Percentiles rank a stretch among this genome's conserved stretches.
Conservation (phyloP, 805 yeast species). For the Ogataea saltuana region DNA sequence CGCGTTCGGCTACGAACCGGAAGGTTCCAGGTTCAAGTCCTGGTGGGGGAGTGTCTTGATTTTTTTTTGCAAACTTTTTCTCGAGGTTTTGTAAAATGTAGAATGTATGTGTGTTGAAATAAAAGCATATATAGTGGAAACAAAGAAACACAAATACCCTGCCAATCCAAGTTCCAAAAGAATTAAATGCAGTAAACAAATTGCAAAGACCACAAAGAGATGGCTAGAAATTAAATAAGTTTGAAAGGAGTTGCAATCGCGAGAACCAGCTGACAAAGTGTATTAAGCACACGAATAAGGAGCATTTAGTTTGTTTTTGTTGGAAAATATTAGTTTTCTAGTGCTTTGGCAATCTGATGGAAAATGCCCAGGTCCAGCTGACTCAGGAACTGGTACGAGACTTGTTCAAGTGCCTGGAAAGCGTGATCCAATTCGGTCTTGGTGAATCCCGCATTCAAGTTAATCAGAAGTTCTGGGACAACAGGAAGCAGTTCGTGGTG, state of each 20-base stretch:
- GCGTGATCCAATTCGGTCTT: conserved; percentile 46
- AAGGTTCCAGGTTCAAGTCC: conserved; percentile 55
- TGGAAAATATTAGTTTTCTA: conserved; percentile 12
- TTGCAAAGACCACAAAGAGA: no score
- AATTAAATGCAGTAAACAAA: no score
- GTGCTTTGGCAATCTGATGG: conserved; percentile 13
- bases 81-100: conserved; percentile 1
- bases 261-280: background rate
- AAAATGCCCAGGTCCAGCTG: conserved; percentile 9
- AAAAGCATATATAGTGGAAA: no score
- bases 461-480: conserved; percentile 58
- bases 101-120: no score
- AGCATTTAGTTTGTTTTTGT: background rate
- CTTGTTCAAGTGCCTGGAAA: conserved; percentile 39
- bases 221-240: no score
- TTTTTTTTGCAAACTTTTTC: conserved; percentile 14
- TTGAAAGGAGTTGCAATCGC: no score
- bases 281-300: background rate
- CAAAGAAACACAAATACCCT: no score
- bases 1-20: conserved; percentile 39
- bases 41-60: conserved; percentile 46
- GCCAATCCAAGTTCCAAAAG: no score
- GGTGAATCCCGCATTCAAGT: conserved; percentile 48
- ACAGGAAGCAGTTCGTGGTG: conserved; percentile 75
- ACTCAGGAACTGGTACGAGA: conserved; percentile 20